Evolutionary conservation across 2,329 filamentous ascomycete genomes (phyloP), one percentile per base, ranked within the genome.

Genomic region (Alternaria longipes): DNA sequence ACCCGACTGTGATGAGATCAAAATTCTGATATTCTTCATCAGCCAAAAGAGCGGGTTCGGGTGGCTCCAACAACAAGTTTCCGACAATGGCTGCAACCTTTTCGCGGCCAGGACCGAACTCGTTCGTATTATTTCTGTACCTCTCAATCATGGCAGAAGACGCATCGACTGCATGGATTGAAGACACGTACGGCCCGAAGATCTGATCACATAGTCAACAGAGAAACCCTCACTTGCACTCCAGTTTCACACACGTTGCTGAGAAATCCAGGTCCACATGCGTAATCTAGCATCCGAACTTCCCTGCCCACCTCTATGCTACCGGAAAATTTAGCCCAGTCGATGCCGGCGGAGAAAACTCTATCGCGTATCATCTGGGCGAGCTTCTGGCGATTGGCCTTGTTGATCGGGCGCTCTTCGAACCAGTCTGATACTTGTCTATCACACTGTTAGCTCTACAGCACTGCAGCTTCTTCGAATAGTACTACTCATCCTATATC

Each of bases 231-330:
- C 14, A 26, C 9, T 32, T 5, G 24, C 38, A 36, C 16, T n/a
- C 8, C 12, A 12, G 9, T 16, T 20, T 16, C 9, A 26, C 30
- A 2, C 44, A 60, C 53, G 3, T 57, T 47, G 9, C 59, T 60
- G 14, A 60, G 18, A 30, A 66, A 62, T 4, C 59, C 56, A 9
- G 36, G n/a, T 1, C 62, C 59, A 20, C 56, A 62, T 4, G 56
- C 59, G 51, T 62, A 56, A 45, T 66, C 57, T 9, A 64, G 56
- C 59, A 60, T 59, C 44, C 30, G 50, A n/a, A 56, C 20, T 20
- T 41, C 3, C 3, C 41, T 62, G 4, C 24, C 26, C 28, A 51
- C 14, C 45, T 11, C 26, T 47, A 26, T 47, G n/a, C 45, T 26
- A 32, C n/a, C 44, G 3, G 44, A n/a, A 20, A 5, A 11, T 24